Percentiles rank a stretch among this genome's conserved stretches.
Evolutionary conservation across 2,329 filamentous ascomycete genomes (phyloP).

Genomic region (Sclerotinia spermophila): DNA sequence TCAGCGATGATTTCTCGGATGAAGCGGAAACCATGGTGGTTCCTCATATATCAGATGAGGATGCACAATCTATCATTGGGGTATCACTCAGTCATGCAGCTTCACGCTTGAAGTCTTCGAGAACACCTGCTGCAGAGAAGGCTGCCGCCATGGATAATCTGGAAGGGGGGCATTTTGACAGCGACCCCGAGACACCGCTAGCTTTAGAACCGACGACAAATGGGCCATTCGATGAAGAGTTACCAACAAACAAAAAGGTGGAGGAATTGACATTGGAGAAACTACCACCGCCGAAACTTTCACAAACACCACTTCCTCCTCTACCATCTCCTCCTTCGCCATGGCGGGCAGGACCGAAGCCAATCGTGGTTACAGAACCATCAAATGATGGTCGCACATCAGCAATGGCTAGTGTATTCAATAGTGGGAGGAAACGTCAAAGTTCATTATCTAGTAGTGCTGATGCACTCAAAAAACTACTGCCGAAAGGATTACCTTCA

Average conservation of each 20-base stretch:
- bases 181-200: slow-evolving; percentile 36
- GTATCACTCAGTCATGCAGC: slow-evolving; percentile 55
- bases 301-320: slow-evolving; percentile 12
- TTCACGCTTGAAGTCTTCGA: slow-evolving; percentile 51
- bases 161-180: slow-evolving; percentile 42
- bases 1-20: slow-evolving; percentile 22
- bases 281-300: slow-evolving; percentile 35
- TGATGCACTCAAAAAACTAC: slow-evolving; percentile 53
- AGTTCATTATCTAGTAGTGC: slow-evolving; percentile 54
- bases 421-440: slow-evolving; percentile 40
- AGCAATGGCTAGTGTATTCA: slow-evolving; percentile 46
- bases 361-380: slow-evolving; percentile 37
- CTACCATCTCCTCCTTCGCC: slow-evolving; percentile 33
- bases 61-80: slow-evolving; percentile 57
- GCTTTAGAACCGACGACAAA: slow-evolving; percentile 15
- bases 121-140: slow-evolving; percentile 56
- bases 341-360: slow-evolving; percentile 44
- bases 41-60: slow-evolving; percentile 42
- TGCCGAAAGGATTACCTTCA: slow-evolving; percentile 54
- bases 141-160: slow-evolving; percentile 52
- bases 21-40: slow-evolving; percentile 28
- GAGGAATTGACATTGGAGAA: slow-evolving; percentile 21
- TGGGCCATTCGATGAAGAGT: slow-evolving; percentile 5
- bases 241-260: background rate
- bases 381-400: slow-evolving; percentile 36